A percentile compares a stretch with the other conserved stretches of the same genome.
Conservation (phyloP, 306 rosid species). For the Leucaena leucocephala region DNA sequence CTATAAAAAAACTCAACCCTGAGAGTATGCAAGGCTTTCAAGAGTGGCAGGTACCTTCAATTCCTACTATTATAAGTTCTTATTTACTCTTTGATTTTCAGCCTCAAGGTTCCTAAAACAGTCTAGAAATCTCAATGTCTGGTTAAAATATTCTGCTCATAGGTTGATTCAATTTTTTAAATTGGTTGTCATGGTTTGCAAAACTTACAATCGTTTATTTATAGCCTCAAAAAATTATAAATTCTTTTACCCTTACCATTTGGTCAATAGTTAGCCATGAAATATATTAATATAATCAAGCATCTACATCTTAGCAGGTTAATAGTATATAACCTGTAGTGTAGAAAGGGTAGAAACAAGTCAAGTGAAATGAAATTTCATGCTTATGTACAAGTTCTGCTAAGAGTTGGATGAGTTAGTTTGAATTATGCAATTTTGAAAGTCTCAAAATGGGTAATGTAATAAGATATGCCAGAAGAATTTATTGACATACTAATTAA, state of each 20-base stretch:
- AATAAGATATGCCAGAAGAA: not conserved
- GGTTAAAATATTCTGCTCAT: not conserved
- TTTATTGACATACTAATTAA: not conserved
- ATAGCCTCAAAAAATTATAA: not conserved
- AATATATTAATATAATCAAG: not conserved
- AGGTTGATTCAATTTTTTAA: not conserved
- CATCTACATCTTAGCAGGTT: not conserved
- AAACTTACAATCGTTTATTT: not conserved
- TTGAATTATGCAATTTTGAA: not conserved
- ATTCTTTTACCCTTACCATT: not conserved
- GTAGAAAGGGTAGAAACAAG: not conserved
- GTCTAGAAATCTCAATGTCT: not conserved
- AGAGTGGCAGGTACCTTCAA: slow-evolving; percentile 57
- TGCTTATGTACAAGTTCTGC: not conserved
- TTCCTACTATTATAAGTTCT: not conserved
- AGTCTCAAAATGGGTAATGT: not conserved
- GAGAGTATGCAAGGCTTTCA: slow-evolving; percentile 80
- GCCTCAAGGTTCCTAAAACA: not conserved
- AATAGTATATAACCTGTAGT: not conserved
- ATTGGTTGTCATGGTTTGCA: not conserved
- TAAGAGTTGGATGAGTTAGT: not conserved
- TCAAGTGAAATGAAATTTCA: not conserved
- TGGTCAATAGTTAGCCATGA: not conserved
- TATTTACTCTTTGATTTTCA: not conserved
- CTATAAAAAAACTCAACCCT: slow-evolving; percentile 70